Conservation (phyloP, 768 basidiomycete genomes). For the Lepiota venenata region DNA sequence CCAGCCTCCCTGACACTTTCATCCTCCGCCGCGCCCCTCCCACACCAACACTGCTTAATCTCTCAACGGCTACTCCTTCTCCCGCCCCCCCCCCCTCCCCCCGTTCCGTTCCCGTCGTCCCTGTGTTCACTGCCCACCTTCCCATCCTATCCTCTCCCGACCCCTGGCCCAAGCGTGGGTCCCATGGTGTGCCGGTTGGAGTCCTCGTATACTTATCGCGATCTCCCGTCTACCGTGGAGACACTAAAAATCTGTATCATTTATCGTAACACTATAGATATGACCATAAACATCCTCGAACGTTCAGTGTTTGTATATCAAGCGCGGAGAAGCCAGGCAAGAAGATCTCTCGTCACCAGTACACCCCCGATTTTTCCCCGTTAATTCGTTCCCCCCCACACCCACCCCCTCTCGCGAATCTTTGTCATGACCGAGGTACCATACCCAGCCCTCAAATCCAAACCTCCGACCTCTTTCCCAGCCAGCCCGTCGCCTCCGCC, state of each 20-base stretch:
- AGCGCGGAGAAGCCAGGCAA: not conserved
- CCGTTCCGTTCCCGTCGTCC: conserved; percentile 2
- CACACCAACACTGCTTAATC: not conserved
- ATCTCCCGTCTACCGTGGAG: not conserved
- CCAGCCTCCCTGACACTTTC: not conserved
- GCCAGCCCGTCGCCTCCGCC: not conserved
- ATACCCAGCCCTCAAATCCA: too few relatives aligned
- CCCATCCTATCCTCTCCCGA: not conserved
- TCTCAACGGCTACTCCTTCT: not conserved
- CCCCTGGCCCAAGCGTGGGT: not conserved
- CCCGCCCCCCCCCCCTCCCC: not conserved
- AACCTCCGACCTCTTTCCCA: not conserved
- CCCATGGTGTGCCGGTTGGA: too few relatives aligned
- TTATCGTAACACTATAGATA: not conserved
- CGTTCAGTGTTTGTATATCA: not conserved
- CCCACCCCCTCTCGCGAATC: too few relatives aligned
- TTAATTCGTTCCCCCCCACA: too few relatives aligned
- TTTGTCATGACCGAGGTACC: too few relatives aligned
- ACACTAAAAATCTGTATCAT: not conserved
- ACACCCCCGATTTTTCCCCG: not conserved
- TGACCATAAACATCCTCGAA: not conserved
- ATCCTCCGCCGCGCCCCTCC: not conserved
- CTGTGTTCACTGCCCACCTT: not conserved
- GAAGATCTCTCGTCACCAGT: not conserved
- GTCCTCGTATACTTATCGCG: not conserved